Base-by-base conservation (phyloP, 2,329 filamentous ascomycete genomes). In the Colletotrichum liriopes region DNA sequence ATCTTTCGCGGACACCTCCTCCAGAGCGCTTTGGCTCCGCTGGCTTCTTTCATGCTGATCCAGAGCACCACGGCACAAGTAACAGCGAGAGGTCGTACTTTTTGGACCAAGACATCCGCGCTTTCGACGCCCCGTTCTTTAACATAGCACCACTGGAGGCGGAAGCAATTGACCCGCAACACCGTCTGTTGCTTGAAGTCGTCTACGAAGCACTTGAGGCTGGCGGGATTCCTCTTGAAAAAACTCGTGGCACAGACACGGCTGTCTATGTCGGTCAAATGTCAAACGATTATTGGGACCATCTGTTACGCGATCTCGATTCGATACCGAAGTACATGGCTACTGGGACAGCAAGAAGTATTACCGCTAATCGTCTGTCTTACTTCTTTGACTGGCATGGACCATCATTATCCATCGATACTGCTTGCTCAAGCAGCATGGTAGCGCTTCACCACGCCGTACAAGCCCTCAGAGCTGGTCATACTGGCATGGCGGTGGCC, bases 41-140 rank as follows among this genome's bases (percentile, higher is more conserved):
- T 11, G 73, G 73, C 26, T 78, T 74, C 49, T 74, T 75, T 29
- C 69, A 55, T 20, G 32, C 7, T 52, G 74, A 60, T 54, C 52
- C 67, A 74, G 76, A n/a, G 79, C 4, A 14, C 61, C 0, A 29
- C 65, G 4, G 60, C 74, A 18, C 60, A 66, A 18, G 32, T 37
- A 78, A 76, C 43, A 75, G 70, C 35, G 63, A 55, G 7, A 29
- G 75, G 2, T 49, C 65, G 14, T 69, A 78, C 63, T 64, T 77
- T 14, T 55, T 77, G 2, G 67, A 73, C 8, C 72, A 77, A 37
- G 74, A 77, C 45, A 18, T 68, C 8, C 26, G 56, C 12, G 6
- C 51, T 3, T 84, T 84, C 59, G 84, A 86, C 72, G 75, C 81
- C 39, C 69, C 75, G 4, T 85, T 85, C 77, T 85, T 86, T 77